These are phyloP conservation scores for Cadophora sp. DNA, from an alignment of 2,329 filamentous ascomycete species.

Conservation along the genomic window DNA sequence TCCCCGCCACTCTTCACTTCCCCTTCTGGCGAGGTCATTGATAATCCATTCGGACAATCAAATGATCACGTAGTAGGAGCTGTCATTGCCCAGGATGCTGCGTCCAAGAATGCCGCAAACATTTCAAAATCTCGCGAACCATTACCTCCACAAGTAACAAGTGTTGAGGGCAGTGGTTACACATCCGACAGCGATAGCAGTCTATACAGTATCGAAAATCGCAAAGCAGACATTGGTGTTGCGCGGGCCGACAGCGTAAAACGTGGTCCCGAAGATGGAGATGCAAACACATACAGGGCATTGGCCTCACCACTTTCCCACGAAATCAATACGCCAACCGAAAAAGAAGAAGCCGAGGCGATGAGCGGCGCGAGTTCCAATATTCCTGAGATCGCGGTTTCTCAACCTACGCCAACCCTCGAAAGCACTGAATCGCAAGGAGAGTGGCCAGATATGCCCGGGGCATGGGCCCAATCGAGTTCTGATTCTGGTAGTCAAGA, in stretches of 20 bases:
- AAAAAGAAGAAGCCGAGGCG: constrained; percentile 10
- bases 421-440: constrained; percentile 45
- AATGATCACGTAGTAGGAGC: constrained; percentile 65
- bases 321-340: constrained; percentile 17
- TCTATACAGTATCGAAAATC: constrained; percentile 49
- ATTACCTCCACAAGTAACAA: constrained; percentile 73
- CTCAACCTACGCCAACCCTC: constrained; percentile 53
- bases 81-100: constrained; percentile 60
- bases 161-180: constrained; percentile 70
- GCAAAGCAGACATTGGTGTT: constrained; percentile 30
- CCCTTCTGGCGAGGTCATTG: constrained; percentile 31
- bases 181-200: constrained; percentile 61
- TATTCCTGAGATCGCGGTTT: constrained; percentile 53
- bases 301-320: constrained; percentile 21
- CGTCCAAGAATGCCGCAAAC: constrained; percentile 59
- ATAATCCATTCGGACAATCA: constrained; percentile 50
- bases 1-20: constrained; percentile 39
- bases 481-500: constrained; percentile 33
- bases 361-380: constrained; percentile 36
- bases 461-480: constrained; percentile 64
- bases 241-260: constrained; percentile 29
- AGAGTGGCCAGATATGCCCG: constrained; percentile 53
- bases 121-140: constrained; percentile 67
- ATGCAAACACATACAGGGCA: constrained; percentile 29
- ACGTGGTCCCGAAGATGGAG: constrained; percentile 30